Evolutionary conservation across 2,329 filamentous ascomycete genomes (phyloP).

Genomic region (Coniochaeta sp.): DNA sequence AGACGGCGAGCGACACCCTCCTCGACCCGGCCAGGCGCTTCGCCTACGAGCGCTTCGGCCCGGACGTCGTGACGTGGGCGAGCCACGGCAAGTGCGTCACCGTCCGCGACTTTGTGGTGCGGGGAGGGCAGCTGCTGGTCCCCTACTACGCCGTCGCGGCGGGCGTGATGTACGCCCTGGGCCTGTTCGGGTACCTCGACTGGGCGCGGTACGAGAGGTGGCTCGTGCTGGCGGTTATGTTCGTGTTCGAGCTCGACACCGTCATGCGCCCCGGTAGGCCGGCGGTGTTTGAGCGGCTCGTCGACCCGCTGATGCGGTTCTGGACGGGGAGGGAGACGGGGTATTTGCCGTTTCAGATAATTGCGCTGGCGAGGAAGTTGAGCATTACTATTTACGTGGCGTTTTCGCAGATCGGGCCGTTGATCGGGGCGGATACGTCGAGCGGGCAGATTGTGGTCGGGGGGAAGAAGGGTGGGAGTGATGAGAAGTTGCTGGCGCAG

Average conservation of each 20-base stretch:
- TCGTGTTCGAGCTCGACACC: conserved; percentile 49
- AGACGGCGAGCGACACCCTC: conserved; percentile 75
- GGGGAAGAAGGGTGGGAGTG: conserved; percentile 27
- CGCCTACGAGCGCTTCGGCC: conserved; percentile 85
- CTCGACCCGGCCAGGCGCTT: conserved; percentile 71
- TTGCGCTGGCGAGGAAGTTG: conserved; percentile 67
- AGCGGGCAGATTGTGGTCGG: conserved; percentile 20
- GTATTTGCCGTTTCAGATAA: conserved; percentile 79
- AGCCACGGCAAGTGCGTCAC: conserved; percentile 49
- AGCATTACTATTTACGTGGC: conserved; percentile 77
- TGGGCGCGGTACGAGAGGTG: conserved; percentile 62
- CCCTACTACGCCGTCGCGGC: conserved; percentile 56
- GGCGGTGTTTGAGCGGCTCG: conserved; percentile 21
- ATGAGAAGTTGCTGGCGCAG: conserved; percentile 44
- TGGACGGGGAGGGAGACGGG: conserved; percentile 41
- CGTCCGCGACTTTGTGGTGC: conserved; percentile 63
- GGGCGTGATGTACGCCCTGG: conserved; percentile 52
- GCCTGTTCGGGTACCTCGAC: conserved; percentile 60
- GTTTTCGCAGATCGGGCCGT: conserved; percentile 70
- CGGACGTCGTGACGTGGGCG: conserved; percentile 57
- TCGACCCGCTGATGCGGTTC: conserved; percentile 26
- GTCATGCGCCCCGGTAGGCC: conserved; percentile 50
- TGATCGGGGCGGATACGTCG: conserved; percentile 40
- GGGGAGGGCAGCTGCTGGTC: conserved; percentile 51
- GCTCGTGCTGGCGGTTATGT: conserved; percentile 46